A percentile compares a stretch with the other conserved stretches of the same genome.
Conservation (phyloP, 2,329 filamentous ascomycete species). For the Xylariaceae sp. region DNA sequence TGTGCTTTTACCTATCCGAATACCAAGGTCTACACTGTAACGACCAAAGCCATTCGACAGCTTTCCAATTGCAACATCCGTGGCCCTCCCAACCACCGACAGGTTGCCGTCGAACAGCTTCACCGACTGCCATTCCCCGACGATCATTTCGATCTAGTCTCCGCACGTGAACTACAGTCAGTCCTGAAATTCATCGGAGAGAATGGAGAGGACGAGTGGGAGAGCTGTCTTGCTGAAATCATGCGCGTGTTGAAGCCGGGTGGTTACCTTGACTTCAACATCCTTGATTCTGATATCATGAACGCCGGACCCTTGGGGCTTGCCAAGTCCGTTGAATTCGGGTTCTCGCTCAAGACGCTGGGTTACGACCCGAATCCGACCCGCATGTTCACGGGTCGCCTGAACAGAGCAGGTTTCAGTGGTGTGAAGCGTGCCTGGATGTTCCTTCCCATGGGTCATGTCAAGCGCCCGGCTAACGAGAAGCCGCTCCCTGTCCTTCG, state of each 20-base stretch:
- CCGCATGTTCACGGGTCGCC: constrained; percentile 71
- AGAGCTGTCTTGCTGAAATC: constrained; percentile 78
- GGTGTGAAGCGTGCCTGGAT: constrained; percentile 82
- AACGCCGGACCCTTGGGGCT: constrained; percentile 76
- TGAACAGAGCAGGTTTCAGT: constrained; percentile 73
- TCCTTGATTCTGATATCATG: constrained; percentile 87
- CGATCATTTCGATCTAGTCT: constrained; percentile 86
- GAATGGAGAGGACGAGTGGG: constrained; percentile 78
- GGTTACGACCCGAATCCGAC: constrained; percentile 87
- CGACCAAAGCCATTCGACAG: constrained; percentile 67
- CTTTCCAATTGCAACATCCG: constrained; percentile 70
- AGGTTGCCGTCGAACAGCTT: constrained; percentile 71
- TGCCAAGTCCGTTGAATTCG: constrained; percentile 86
- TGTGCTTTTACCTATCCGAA: constrained; percentile 81
- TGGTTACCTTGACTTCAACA: constrained; percentile 84
- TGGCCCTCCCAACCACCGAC: constrained; percentile 82
- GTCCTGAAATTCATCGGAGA: constrained; percentile 71
- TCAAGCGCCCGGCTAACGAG: constrained; percentile 39
- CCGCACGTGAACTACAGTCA: constrained; percentile 79
- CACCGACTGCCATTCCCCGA: constrained; percentile 81
- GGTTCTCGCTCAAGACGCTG: constrained; percentile 80
- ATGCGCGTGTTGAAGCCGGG: constrained; percentile 89
- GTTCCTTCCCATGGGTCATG: constrained; percentile 73
- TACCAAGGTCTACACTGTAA: constrained; percentile 83
- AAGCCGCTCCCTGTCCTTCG: constrained; percentile 30